Evolutionary conservation across 805 yeast species (phyloP).

Genomic region (Saturnispora zaruensis): DNA sequence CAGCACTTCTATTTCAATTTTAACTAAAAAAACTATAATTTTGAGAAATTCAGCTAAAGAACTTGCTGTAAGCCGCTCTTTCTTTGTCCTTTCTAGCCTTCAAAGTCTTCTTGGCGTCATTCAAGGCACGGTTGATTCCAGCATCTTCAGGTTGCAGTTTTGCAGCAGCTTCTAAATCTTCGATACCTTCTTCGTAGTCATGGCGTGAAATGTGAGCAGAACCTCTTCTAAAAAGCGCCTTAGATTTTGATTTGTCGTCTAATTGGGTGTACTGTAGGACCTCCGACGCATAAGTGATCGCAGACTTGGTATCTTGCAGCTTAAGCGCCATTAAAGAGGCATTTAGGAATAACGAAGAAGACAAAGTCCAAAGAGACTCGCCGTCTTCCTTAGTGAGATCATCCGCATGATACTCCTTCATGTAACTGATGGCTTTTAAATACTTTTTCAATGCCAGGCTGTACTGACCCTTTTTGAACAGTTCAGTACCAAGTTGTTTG

Average conservation of each 20-base stretch:
- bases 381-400: constrained; percentile 50
- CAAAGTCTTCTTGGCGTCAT: constrained; percentile 45
- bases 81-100: constrained; percentile 56
- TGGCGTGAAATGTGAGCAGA: constrained; percentile 55
- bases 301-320: constrained; percentile 43
- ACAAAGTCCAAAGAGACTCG: constrained; percentile 41
- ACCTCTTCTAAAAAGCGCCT: constrained; percentile 84
- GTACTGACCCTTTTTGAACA: constrained; percentile 57
- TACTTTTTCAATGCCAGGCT: constrained; percentile 59
- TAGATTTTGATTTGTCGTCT: constrained; percentile 64
- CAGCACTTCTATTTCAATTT: not conserved
- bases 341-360: constrained; percentile 60
- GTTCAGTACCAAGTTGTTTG: constrained; percentile 70
- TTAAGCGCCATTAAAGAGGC: constrained; percentile 69
- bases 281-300: constrained; percentile 51
- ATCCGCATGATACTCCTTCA: constrained; percentile 67
- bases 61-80: constrained; percentile 65
- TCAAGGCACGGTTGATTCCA: constrained; percentile 57
- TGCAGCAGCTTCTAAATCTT: constrained; percentile 58
- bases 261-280: constrained; percentile 55
- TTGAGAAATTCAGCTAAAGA: constrained; percentile 32
- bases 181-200: constrained; percentile 63
- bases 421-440: constrained; percentile 59
- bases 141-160: constrained; percentile 60
- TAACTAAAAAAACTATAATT: not conserved